Percentiles rank a stretch among this genome's conserved stretches.
These are phyloP conservation scores for Hyphopichia homilentoma DNA, from an alignment of 805 yeast species.

Conservation along the genomic window DNA sequence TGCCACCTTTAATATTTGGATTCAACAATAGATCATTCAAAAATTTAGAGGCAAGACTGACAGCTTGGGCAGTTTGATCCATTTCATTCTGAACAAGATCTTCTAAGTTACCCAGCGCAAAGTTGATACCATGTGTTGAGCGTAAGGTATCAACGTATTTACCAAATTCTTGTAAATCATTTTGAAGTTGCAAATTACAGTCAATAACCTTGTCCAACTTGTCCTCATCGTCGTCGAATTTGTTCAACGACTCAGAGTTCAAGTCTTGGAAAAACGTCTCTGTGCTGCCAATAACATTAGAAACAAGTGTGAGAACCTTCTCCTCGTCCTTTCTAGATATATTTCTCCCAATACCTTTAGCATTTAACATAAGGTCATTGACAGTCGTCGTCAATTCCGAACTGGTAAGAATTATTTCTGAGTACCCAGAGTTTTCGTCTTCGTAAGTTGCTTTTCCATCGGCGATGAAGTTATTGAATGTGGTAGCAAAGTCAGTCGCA, in stretches of 20 bases:
- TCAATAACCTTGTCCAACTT: constrained; percentile 74
- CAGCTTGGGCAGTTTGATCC: constrained; percentile 66
- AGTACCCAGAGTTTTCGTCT: constrained; percentile 51
- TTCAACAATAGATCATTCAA: constrained; percentile 51
- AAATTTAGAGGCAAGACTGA: constrained; percentile 60
- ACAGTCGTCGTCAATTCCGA: constrained; percentile 61
- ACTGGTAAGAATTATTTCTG: constrained; percentile 57
- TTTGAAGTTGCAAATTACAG: constrained; percentile 72
- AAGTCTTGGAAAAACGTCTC: constrained; percentile 61
- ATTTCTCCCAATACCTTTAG: constrained; percentile 64
- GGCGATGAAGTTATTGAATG: constrained; percentile 69
- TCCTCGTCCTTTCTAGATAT: constrained; percentile 55
- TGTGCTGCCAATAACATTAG: constrained; percentile 56
- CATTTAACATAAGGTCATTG: constrained; percentile 58
- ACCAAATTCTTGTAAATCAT: constrained; percentile 56
- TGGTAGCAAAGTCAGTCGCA: constrained; percentile 77
- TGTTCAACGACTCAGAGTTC: constrained; percentile 48
- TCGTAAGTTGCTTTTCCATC: constrained; percentile 57
- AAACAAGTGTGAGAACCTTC: constrained; percentile 42
- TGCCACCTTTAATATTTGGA: constrained; percentile 51
- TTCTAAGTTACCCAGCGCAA: constrained; percentile 52
- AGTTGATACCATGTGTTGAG: constrained; percentile 24
- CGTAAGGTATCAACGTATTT: constrained; percentile 53
- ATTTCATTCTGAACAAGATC: constrained; percentile 72
- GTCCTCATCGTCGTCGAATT: constrained; percentile 53